Evolutionary conservation across 176 grass and related monocot species (phyloP).

Genomic region (Luzula sylvatica): DNA sequence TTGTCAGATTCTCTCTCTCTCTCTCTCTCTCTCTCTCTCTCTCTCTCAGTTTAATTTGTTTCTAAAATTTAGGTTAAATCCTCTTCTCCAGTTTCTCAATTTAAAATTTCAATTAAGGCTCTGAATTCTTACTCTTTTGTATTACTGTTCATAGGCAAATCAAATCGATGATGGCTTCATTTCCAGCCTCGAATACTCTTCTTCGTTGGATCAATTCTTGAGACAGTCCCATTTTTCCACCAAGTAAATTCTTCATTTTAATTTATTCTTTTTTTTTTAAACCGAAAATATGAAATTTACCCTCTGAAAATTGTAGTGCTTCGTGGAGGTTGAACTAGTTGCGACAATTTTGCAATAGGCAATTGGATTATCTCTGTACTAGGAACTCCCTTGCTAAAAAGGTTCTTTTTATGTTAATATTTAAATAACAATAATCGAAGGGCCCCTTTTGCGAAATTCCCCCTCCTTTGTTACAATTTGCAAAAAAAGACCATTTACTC

Average conservation of each 20-base stretch:
- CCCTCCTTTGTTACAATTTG: too few relatives aligned
- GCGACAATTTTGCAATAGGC: constrained; percentile 57
- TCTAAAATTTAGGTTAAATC: too few relatives aligned
- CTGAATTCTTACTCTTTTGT: too few relatives aligned
- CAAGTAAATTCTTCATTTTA: constrained; percentile 27
- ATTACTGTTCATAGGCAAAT: background rate
- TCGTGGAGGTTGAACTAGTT: constrained; percentile 49
- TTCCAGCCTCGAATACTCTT: constrained; percentile 30
- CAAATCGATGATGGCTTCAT: constrained; percentile 25
- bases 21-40: too few relatives aligned
- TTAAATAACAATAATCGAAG: background rate
- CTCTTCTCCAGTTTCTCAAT: background rate
- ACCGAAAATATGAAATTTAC: background rate
- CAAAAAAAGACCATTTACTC: too few relatives aligned
- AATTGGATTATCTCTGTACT: constrained; percentile 59
- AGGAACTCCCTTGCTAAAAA: constrained; percentile 59
- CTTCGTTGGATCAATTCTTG: constrained; percentile 48
- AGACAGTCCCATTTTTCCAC: constrained; percentile 28
- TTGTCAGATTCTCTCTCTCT: too few relatives aligned
- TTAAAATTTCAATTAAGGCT: background rate
- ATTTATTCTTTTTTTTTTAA: too few relatives aligned
- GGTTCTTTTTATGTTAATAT: constrained; percentile 24
- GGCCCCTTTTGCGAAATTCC: too few relatives aligned
- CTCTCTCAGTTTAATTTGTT: too few relatives aligned
- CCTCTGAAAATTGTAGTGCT: constrained; percentile 27